phyloP scores from a whole-genome alignment of 306 rosid species.

The Castanopsis chinensis region DNA sequence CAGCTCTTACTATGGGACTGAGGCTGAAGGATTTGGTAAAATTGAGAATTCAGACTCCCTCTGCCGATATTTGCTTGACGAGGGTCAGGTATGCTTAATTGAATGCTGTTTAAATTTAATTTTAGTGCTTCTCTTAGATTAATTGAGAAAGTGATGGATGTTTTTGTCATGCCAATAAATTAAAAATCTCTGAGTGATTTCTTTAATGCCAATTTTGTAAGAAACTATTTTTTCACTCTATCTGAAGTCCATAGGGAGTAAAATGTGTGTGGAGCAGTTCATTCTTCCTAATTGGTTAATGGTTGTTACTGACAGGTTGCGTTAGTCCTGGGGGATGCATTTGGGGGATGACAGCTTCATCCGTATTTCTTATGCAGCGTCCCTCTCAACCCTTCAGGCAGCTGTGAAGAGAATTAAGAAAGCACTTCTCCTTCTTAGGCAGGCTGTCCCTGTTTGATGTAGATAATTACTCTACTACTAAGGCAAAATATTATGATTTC shows the following conservation, averaged over 20 bases:
- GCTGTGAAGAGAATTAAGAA: conserved; percentile 87
- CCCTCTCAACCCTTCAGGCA: conserved; percentile 70
- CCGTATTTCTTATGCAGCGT: conserved; percentile 87
- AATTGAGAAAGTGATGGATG: not conserved
- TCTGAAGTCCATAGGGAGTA: not conserved
- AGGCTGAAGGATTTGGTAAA: conserved; percentile 82
- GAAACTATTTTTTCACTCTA: not conserved
- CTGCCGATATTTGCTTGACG: conserved; percentile 75
- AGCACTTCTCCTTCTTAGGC: conserved; percentile 49
- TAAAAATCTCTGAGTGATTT: not conserved
- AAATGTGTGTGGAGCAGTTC: not conserved
- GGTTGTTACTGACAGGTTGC: conserved; percentile 68
- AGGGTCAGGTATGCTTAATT: conserved; percentile 68
- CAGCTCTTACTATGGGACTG: conserved; percentile 78
- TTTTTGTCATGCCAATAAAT: not conserved
- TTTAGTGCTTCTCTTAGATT: not conserved
- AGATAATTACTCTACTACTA: not conserved
- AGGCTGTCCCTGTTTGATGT: conserved; percentile 46
- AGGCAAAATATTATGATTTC: not conserved
- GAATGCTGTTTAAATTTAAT: not conserved
- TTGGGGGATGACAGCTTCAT: conserved; percentile 83
- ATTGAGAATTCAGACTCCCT: conserved; percentile 79
- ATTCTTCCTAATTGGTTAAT: not conserved
- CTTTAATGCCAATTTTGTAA: not conserved
- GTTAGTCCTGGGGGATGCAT: conserved; percentile 88